phyloP scores from a whole-genome alignment of 192 early-diverging fungal species.

The Entrophospora sp. region DNA sequence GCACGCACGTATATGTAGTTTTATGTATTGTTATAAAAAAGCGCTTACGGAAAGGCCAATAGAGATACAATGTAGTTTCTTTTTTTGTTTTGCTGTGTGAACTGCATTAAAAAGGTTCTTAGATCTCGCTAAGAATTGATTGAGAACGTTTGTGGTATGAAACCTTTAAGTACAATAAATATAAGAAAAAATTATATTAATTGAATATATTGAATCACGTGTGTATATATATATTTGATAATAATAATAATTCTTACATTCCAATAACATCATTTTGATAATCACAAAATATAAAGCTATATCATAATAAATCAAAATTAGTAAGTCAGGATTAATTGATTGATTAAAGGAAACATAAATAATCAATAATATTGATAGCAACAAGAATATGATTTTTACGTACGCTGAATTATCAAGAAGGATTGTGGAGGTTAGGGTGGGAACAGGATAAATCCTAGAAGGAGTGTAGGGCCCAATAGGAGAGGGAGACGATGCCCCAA shows the following conservation, averaged over 20 bases:
- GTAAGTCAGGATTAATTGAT: too few relatives aligned
- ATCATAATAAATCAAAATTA: too few relatives aligned
- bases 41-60: constrained; percentile 9
- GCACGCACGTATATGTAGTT: too few relatives aligned
- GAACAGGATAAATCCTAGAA: constrained; percentile 8
- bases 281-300: constrained; percentile 18
- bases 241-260: not conserved
- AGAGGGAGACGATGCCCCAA: not conserved
- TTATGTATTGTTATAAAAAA: too few relatives aligned
- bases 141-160: constrained; percentile 4
- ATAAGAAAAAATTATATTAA: not conserved
- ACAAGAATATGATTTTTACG: not conserved
- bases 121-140: constrained; percentile 4
- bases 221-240: not conserved
- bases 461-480: constrained; percentile 1
- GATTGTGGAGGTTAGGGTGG: not conserved
- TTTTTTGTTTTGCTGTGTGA: constrained; percentile 15
- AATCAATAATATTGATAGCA: too few relatives aligned
- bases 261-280: constrained; percentile 21
- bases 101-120: constrained; percentile 5
- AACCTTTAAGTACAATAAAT: not conserved
- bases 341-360: not conserved
- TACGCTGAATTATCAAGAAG: constrained; percentile 15
- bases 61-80: constrained; percentile 6
- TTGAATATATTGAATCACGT: not conserved